A percentile compares a stretch with the other conserved stretches of the same genome.
Evolutionary conservation across 2,329 filamentous ascomycete genomes (phyloP).

Genomic region (Dactylella cylindrospora): DNA sequence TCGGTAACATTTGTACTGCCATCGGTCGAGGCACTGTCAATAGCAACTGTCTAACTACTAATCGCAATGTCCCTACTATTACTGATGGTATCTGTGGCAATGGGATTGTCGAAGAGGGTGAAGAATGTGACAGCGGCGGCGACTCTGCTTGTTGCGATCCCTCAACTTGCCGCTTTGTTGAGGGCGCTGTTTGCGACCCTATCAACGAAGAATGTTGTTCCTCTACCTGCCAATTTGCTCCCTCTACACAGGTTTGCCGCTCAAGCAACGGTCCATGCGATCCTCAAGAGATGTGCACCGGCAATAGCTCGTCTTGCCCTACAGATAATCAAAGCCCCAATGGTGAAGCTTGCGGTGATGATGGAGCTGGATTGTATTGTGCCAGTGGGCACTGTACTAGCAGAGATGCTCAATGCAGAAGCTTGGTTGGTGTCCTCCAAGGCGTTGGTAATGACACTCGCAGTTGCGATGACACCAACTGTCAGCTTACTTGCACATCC

Average conservation of each 20-base stretch:
- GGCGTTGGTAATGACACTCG: constrained; percentile 74
- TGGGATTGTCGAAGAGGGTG: constrained; percentile 89
- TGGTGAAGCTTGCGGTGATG: constrained; percentile 67
- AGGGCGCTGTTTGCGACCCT: constrained; percentile 75
- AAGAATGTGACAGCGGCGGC: constrained; percentile 95
- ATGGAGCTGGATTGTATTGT: constrained; percentile 65
- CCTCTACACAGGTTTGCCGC: constrained; percentile 74
- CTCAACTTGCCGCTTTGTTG: constrained; percentile 79
- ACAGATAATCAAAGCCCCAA: constrained; percentile 68
- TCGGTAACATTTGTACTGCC: constrained; percentile 92
- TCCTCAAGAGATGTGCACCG: constrained; percentile 78
- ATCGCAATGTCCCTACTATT: constrained; percentile 78
- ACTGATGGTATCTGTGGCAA: constrained; percentile 88
- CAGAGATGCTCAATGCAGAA: constrained; percentile 83
- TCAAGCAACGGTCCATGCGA: constrained; percentile 78
- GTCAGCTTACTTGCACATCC: constrained; percentile 72
- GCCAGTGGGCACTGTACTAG: constrained; percentile 94
- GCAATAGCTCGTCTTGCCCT: constrained; percentile 72
- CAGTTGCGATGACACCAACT: constrained; percentile 73
- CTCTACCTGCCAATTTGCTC: constrained; percentile 65
- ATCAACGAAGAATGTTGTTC: constrained; percentile 82
- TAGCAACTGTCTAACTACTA: constrained; percentile 76
- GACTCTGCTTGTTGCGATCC: constrained; percentile 80
- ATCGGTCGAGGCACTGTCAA: constrained; percentile 76
- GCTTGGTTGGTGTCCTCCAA: constrained; percentile 70